Base-by-base conservation (phyloP, 306 rosid species). In the Senna siamea region DNA sequence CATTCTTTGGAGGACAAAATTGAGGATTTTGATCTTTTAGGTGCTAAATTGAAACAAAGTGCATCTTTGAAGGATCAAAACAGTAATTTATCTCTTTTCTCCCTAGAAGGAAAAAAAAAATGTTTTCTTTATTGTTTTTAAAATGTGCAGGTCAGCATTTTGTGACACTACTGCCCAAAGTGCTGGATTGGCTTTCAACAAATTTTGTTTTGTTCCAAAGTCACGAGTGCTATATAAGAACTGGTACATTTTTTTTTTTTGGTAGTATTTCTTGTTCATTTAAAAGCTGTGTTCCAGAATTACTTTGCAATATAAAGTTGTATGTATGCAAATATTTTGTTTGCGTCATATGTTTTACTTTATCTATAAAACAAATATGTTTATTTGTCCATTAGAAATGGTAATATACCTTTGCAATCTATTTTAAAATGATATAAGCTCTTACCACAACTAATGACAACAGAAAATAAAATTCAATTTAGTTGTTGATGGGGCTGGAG, bases 171-270 rank as follows among this genome's bases (percentile, higher is more conserved):
- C 85, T 93, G 64, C 93, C 98, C 50, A 83, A 85, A 82, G 96
- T 93, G 72, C 80, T 93, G 57, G 91, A 93, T 81, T 91, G 90
- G 86, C 85, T 93, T 41, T 93, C 92, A 0, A 85, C 92, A 77
- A 93, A 93, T 85, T 93, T 87, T 71, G 75, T 85, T 70, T 84
- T 84, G 77, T 93, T 86, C 81, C 97, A 88, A 84, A 92, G 88
- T 81, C 97, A 93, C 52, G 98, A 91, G 71, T 93, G 93, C 86
- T 93, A 91, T 82, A 89, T 93, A 82, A 84, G 96, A 85, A 85
- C 98, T 40, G 98, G 98, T 93, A 87, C 11, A 43, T 12, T 15
- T 60, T 34, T 64, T 83, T 22, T 68, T 4, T 74, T 79, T 63
- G 44, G 19, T 69, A 68, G 53, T 54, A 58, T 78, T 43, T 66